A percentile compares a stretch with the other conserved stretches of the same genome.
Conservation (phyloP, 352 stramenopile species). For the Globisporangium perplexum region DNA sequence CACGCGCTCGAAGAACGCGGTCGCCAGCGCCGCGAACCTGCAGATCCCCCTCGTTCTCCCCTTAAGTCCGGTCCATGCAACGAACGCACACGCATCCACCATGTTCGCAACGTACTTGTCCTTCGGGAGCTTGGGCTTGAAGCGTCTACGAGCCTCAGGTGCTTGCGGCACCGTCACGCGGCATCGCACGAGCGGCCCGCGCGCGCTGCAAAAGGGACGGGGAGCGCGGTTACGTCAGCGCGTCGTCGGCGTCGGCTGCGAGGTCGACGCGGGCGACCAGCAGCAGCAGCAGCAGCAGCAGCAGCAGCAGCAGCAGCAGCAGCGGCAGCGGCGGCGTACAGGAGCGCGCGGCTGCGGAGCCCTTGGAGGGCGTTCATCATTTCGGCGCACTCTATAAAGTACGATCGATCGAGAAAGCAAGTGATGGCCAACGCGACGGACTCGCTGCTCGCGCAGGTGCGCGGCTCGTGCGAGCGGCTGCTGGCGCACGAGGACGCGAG, state of each 20-base stretch:
- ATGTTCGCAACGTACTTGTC: slow-evolving; percentile 36
- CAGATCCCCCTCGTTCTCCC: too few species aligned
- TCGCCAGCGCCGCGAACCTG: slow-evolving; percentile 49
- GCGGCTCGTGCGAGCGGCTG: slow-evolving; percentile 41
- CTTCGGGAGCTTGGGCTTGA: slow-evolving; percentile 46
- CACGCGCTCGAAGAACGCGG: slow-evolving; percentile 61
- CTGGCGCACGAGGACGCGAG: slow-evolving; percentile 33
- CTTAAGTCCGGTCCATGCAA: too few species aligned
- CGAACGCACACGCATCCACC: too few species aligned
- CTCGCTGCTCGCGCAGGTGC: slow-evolving; percentile 35
- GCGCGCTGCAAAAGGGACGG: neutral
- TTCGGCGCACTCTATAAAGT: neutral
- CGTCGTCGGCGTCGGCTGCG: too few species aligned
- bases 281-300: too few species aligned
- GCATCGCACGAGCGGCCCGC: slow-evolving; percentile 1
- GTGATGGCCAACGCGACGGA: slow-evolving; percentile 1
- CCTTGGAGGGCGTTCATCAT: too few species aligned
- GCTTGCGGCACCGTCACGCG: slow-evolving; percentile 36
- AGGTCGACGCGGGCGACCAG: too few species aligned
- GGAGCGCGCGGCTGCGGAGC: neutral
- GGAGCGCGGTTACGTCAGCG: neutral
- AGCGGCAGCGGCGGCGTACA: neutral
- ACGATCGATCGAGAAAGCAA: too few species aligned
- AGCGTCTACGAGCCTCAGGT: slow-evolving; percentile 18
- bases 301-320: too few species aligned